Evolutionary conservation across 352 stramenopile species (phyloP), one percentile per base, ranked within the genome.

Genomic region (Globisporangium lucens): DNA sequence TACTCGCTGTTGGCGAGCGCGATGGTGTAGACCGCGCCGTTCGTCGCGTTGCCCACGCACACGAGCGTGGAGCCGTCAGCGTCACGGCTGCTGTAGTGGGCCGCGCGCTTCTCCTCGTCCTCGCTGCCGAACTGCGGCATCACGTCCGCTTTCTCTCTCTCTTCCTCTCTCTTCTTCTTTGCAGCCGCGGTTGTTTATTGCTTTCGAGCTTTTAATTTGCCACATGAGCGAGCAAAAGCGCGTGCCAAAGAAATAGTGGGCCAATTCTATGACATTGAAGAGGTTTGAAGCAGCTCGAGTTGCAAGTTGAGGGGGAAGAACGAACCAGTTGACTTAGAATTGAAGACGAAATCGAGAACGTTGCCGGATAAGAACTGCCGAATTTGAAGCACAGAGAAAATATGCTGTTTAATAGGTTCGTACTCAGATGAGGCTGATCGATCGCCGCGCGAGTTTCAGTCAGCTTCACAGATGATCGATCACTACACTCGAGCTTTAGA

Each of bases 1-100:
- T 78, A 94, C 85, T 86, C 82, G 70, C 71, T 76, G 22, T 76
- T 85, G 17, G 46, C 62, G 30, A 87, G 65, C 59, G 74, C 51
- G 41, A 87, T 66, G 15, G 56, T 55, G 68, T 89, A 73, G 27
- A 75, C 46, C 52, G 57, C 66, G 63, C 81, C 81, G 2, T 76
- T 81, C 56, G 75, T 74, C 38, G 81, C 78, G 63, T 89, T 77
- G 38, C 77, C 81, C 35, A 89, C 81, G 43, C 61, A 75, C 60
- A 89, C 70, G 63, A 80, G 60, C 22, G 77, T 55, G 66, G 70
- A 61, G 33, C 47, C 38, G 9, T 4, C 22, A 22, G 13, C 22
- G 15, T 6, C 38, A 46, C 12, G 2, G 2, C 29, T 12, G 10
- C 22, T 13, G 4, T 27, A 22, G 12, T 36, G 62, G 17, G 13